phyloP scores from a whole-genome alignment of 306 rosid genomes.

The Fagus sylvatica region DNA sequence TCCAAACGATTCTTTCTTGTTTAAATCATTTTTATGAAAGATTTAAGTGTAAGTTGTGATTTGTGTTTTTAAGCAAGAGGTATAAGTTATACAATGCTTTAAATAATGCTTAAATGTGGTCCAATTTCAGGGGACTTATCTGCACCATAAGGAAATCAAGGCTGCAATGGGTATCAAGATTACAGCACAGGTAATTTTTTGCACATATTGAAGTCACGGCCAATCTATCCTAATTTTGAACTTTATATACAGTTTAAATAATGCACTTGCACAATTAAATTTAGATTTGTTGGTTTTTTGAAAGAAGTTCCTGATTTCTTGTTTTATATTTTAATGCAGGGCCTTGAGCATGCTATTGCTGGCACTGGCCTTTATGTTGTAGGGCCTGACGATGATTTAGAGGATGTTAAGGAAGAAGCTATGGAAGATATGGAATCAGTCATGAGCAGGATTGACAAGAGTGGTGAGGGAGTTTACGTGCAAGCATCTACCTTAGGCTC shows the following conservation, averaged over 20 bases:
- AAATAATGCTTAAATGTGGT: slow-evolving; percentile 20
- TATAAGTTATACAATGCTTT: slow-evolving; percentile 7
- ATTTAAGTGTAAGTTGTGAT: not conserved
- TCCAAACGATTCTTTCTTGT: not conserved
- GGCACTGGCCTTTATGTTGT: slow-evolving; percentile 88
- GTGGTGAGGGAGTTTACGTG: slow-evolving; percentile 97
- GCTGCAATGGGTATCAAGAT: slow-evolving; percentile 99
- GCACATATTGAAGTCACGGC: slow-evolving; percentile 19
- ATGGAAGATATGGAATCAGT: slow-evolving; percentile 87
- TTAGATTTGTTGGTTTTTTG: not conserved
- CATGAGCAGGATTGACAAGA: slow-evolving; percentile 84
- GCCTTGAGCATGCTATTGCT: slow-evolving; percentile 96
- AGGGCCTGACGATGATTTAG: slow-evolving; percentile 82
- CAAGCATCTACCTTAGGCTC: slow-evolving; percentile 97
- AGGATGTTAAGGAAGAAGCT: slow-evolving; percentile 64
- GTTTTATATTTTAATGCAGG: slow-evolving; percentile 46
- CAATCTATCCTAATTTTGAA: not conserved
- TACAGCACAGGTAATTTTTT: slow-evolving; percentile 76
- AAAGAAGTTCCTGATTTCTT: slow-evolving; percentile 1
- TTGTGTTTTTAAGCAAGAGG: not conserved
- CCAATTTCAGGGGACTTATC: slow-evolving; percentile 79
- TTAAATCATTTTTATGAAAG: not conserved
- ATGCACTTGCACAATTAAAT: not conserved
- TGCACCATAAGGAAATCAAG: slow-evolving; percentile 92
- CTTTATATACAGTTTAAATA: not conserved